Percentiles rank a stretch among this genome's conserved stretches.
These are phyloP conservation scores for Picocystis sp. DNA, from an alignment of 163 green algal genomes.

Conservation along the genomic window DNA sequence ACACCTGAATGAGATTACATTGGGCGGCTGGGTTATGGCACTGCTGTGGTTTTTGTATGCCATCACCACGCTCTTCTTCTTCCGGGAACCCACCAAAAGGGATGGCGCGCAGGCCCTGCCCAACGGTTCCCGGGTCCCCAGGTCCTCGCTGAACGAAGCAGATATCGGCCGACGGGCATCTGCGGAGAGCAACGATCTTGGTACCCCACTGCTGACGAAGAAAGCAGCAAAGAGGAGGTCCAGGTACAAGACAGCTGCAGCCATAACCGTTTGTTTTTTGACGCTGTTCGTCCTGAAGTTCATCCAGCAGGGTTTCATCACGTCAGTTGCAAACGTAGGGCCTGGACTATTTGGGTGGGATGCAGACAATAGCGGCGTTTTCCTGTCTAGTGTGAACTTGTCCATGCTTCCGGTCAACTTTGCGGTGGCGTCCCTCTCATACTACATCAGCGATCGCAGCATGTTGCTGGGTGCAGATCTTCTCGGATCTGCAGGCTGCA, in stretches of 20 bases:
- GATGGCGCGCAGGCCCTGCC: neutral
- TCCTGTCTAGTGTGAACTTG: conserved; percentile 16
- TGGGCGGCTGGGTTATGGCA: conserved; percentile 24
- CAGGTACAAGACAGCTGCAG: neutral
- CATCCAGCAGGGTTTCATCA: conserved; percentile 22
- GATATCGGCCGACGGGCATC: neutral
- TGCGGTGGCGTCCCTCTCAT: conserved; percentile 10
- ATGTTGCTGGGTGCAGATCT: neutral
- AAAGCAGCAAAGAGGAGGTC: conserved; percentile 1
- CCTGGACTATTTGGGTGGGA: conserved; percentile 14
- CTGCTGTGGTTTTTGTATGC: conserved; percentile 22
- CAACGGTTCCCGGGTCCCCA: neutral
- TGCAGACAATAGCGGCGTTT: conserved; percentile 8
- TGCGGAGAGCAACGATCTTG: conserved; percentile 1
- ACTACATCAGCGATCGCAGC: neutral
- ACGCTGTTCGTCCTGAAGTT: conserved; percentile 27
- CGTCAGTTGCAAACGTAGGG: conserved; percentile 15
- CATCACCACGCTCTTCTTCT: conserved; percentile 12
- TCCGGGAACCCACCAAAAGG: conserved; percentile 18
- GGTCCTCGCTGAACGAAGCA: conserved; percentile 1
- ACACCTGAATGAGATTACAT: conserved; percentile 28
- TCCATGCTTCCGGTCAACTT: conserved; percentile 19
- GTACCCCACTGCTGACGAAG: neutral
- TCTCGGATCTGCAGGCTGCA: neutral
- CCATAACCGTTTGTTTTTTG: conserved; percentile 14